Evolutionary conservation across 345 rosid genomes (phyloP).

Genomic region (Citrus hindsii): DNA sequence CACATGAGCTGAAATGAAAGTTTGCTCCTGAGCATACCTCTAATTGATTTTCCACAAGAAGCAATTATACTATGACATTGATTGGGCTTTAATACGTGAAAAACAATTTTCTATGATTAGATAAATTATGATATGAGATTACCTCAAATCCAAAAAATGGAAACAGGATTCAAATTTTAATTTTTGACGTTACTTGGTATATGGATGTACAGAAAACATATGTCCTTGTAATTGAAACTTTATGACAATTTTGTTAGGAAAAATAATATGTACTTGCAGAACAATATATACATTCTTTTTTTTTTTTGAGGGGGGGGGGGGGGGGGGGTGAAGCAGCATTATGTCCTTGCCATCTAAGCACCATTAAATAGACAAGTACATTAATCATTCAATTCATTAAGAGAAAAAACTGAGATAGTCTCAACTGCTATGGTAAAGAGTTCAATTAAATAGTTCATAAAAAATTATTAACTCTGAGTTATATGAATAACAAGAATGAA

Average conservation of each 20-base stretch:
- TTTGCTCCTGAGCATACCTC: conserved; percentile 2
- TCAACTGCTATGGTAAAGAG: not conserved
- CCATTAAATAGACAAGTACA: not conserved
- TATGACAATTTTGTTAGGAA: no score
- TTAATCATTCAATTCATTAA: not conserved
- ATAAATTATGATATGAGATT: not conserved
- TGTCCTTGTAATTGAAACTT: not conserved
- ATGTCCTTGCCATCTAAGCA: not conserved
- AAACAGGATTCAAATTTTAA: not conserved
- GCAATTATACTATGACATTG: not conserved
- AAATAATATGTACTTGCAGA: no score
- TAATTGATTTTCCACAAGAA: not conserved
- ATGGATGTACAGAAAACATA: not conserved
- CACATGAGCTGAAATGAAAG: not conserved
- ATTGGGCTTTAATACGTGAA: not conserved
- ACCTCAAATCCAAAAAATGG: not conserved
- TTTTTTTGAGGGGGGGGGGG: no score
- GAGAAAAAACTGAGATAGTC: not conserved
- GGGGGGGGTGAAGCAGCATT: not conserved
- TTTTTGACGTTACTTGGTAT: not conserved
- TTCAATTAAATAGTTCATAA: not conserved
- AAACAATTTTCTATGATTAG: not conserved
- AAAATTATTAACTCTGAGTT: not conserved
- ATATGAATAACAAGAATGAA: not conserved
- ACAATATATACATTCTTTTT: no score